Conservation (phyloP, 2,329 filamentous ascomycete genomes). For the Sporothrix curviconia region DNA sequence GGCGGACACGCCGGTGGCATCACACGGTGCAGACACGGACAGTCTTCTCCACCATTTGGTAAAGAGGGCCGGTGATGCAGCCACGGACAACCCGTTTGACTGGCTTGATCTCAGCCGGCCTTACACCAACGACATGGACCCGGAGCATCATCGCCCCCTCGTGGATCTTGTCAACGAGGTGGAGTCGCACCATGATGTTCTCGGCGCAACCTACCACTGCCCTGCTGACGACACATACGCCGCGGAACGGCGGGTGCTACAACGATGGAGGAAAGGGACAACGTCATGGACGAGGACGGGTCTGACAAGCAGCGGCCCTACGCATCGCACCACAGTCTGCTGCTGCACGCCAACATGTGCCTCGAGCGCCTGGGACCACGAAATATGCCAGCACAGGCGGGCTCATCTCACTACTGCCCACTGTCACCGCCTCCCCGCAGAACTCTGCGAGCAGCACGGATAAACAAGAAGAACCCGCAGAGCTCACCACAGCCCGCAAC, state of each 20-base stretch:
- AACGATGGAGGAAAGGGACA: constrained; percentile 13
- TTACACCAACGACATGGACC: constrained; percentile 42
- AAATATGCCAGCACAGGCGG: constrained; percentile 50
- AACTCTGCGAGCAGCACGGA: no score
- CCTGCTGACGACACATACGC: constrained; percentile 31
- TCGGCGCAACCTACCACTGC: constrained; percentile 40
- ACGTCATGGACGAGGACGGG: background rate
- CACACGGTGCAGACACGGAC: no score
- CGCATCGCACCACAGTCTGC: constrained; percentile 41
- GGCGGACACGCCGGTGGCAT: background rate
- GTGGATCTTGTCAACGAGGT: constrained; percentile 41
- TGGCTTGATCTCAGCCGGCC: constrained; percentile 47
- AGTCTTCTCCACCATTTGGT: background rate
- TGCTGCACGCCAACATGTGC: constrained; percentile 53
- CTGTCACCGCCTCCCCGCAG: constrained; percentile 9
- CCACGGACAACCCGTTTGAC: constrained; percentile 44
- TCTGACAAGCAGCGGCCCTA: constrained; percentile 28
- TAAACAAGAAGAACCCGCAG: constrained; percentile 25
- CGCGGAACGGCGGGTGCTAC: constrained; percentile 22
- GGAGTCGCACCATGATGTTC: constrained; percentile 34
- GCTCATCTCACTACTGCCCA: constrained; percentile 48
- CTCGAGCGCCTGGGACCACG: constrained; percentile 55
- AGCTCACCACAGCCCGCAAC: constrained; percentile 35
- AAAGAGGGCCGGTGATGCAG: background rate
- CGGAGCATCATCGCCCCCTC: constrained; percentile 41